Evolutionary conservation across 2,329 filamentous ascomycete species (phyloP), one percentile per base, ranked within the genome.

Genomic region (Metarhizium brunneum): DNA sequence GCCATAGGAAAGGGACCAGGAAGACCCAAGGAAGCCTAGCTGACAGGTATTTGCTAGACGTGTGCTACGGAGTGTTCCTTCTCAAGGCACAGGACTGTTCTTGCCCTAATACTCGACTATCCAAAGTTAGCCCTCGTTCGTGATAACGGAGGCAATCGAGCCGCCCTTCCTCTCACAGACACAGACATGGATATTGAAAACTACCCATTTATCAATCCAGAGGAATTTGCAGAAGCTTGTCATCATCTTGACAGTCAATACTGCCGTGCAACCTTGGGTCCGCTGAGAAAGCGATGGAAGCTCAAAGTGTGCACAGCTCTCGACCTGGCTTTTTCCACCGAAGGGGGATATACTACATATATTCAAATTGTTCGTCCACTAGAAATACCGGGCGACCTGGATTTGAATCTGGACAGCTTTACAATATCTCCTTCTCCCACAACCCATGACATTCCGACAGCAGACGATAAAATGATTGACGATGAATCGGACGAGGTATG

Each of bases 151-250:
- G 32, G 32, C 32, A 35, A 7, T 11, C 32, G 32, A 35, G 32
- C 25, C 25, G 25, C 3, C 25, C 25, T 25, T 25, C 25, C 4
- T 25, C 25, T 25, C 25, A 25, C 25, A 25, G 25, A 4, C 25
- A 25, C 16, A 43, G 16, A 43, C 48, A 72, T 73, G 69, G 73
- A 72, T 13, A 78, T 82, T 63, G 62, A 68, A 56, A 71, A 76
- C 52, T 90, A 85, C 64, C 86, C 86, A 6, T 81, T 79, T 57
- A 76, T 90, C 32, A 79, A 71, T 11, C 64, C 71, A 11, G 76
- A 82, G 45, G 85, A 89, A 64, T 90, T 90, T 60, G 70, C 80
- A 54, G 77, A 83, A 64, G 81, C 78, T 54, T 89, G 86, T 67
- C 80, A 85, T 62, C 73, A 80, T 54, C 74, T 86, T 25, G 83